Base-by-base conservation (phyloP, 2,329 filamentous ascomycete genomes). In the Botrytis porri region DNA sequence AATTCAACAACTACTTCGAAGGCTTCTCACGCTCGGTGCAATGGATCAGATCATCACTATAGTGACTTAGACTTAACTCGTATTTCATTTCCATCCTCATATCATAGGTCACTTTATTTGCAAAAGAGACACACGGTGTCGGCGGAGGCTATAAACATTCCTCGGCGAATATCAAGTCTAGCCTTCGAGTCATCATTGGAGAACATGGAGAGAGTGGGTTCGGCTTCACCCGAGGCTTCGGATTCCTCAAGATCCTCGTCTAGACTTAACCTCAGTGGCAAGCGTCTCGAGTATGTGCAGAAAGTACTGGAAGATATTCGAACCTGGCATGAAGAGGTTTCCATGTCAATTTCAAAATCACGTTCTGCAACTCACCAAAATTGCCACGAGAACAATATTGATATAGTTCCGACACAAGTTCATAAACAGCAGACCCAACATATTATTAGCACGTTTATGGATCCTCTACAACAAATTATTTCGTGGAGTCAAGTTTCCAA, bases 281-380 rank as follows among this genome's bases (percentile, higher is more conserved):
- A 61, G 39, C 64, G 67, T 72, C 62, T 66, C 7, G 70, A 72
- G 25, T 54, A 69, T 45, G 70, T 72, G 48, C 64, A 72, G 32
- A 72, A 69, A 72, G 39, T 72, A 45, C 39, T 72, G 41, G 70
- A 72, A 51, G 70, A 72, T 43, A 37, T 72, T 14, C 51, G 51
- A 59, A 45, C 25, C 7, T 72, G 70, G 70, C 64, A 72, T 37
- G 48, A 45, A 14, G 62, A 72, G 35, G 70, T 72, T 39, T 72
- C 62, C n/a, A 48, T 43, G 16, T 72, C 51, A 48, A 72, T 72
- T 60, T 60, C 62, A 39, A 66, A 35, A 61, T 66, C 70, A 48
- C 62, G 35, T 61, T 41, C 29, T 41, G 25, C 16, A 18, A 41
- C 10, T 22, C 35, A 20, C 18, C 39, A 43, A 39, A 12, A 25